Percentiles rank a stretch among this genome's conserved stretches.
Conservation (phyloP, 768 basidiomycete genomes). For the Russula compacta region DNA sequence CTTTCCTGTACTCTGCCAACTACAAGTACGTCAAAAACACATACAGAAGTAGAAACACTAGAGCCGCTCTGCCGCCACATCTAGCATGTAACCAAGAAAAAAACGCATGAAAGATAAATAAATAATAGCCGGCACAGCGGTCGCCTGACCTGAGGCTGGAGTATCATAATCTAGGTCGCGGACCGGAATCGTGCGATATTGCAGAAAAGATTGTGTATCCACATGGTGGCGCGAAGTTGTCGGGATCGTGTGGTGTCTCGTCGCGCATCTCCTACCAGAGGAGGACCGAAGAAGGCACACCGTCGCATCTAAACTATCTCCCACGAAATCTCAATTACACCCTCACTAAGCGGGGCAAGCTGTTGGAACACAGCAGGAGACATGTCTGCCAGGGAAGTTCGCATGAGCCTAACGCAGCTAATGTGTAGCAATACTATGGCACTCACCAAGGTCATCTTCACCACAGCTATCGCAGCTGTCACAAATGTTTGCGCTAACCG, state of each 20-base stretch:
- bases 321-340: conserved; percentile 7
- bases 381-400: conserved; percentile 8
- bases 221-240: background rate
- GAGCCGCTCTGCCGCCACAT: conserved; percentile 3
- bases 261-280: conserved; percentile 11
- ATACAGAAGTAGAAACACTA: background rate
- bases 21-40: conserved; percentile 15
- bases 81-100: conserved; percentile 1
- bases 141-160: conserved; percentile 11
- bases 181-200: background rate
- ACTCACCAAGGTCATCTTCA: conserved; percentile 14
- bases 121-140: conserved; percentile 3
- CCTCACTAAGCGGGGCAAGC: background rate
- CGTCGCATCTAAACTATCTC: background rate
- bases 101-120: background rate
- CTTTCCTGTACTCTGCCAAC: conserved; percentile 11
- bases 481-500: conserved; percentile 2
- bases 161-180: background rate
- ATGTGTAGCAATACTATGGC: background rate
- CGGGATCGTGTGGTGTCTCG: background rate
- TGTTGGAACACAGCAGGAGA: conserved; percentile 6
- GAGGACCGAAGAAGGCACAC: background rate
- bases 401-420: background rate
- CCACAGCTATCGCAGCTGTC: conserved; percentile 18
- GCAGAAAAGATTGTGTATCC: background rate